Conservation (phyloP, 208 protist genomes). For the Trypanosoma mega region DNA sequence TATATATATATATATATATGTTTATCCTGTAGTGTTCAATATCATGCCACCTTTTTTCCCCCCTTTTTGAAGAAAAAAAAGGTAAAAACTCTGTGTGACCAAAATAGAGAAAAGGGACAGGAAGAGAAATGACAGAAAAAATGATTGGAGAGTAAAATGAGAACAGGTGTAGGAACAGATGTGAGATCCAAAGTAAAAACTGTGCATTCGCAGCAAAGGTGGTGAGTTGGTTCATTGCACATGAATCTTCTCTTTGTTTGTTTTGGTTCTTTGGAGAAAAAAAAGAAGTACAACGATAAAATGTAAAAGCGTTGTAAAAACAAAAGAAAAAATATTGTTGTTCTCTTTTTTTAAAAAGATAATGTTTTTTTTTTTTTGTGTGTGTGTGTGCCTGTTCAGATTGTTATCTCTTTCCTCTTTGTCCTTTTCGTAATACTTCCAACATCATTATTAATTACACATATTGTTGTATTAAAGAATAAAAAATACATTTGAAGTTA, state of each 20-base stretch:
- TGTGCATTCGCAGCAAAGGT: not conserved
- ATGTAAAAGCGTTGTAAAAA: constrained; percentile 3
- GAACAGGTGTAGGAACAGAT: too few relatives aligned
- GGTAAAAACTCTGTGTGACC: too few relatives aligned
- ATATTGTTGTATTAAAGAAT: too few relatives aligned
- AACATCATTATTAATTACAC: too few relatives aligned
- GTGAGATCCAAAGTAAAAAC: too few relatives aligned
- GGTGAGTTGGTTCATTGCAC: not conserved
- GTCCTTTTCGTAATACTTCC: too few relatives aligned
- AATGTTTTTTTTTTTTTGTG: constrained; percentile 12
- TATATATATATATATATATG: constrained; percentile 17
- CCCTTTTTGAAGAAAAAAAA: too few relatives aligned
- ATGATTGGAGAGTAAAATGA: too few relatives aligned
- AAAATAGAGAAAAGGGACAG: not conserved
- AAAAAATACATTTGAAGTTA: too few relatives aligned
- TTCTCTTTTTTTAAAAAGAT: constrained; percentile 5
- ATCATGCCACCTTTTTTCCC: too few relatives aligned
- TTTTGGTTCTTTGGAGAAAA: constrained; percentile 4
- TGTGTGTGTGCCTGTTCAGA: not conserved
- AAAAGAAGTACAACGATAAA: constrained; percentile 11
- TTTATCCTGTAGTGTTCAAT: constrained; percentile 5
- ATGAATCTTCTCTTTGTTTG: constrained; percentile 17
- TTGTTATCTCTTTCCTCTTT: constrained; percentile 11
- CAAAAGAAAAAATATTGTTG: too few relatives aligned
- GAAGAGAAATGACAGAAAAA: not conserved